These are phyloP conservation scores for Epichloe gansuensis DNA, from an alignment of 2,329 filamentous ascomycete genomes.

Conservation along the genomic window DNA sequence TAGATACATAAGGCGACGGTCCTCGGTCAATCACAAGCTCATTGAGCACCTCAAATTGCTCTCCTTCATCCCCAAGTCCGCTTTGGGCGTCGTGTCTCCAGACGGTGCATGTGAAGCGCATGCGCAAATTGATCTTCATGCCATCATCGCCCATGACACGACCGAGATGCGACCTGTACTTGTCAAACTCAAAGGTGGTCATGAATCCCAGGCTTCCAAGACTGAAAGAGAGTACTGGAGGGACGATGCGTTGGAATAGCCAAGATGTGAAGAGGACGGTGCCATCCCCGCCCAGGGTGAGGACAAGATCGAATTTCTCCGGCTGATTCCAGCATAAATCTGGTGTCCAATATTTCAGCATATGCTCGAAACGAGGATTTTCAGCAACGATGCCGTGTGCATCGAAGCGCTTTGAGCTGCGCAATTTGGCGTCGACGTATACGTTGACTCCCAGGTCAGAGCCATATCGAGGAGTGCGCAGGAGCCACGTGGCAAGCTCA, in stretches of 20 bases:
- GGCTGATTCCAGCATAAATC: constrained; percentile 89
- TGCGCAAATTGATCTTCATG: constrained; percentile 94
- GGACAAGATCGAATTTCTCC: constrained; percentile 89
- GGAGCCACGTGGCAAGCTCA: constrained; percentile 77
- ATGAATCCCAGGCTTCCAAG: constrained; percentile 79
- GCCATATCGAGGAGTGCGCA: constrained; percentile 79
- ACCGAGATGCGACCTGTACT: constrained; percentile 77
- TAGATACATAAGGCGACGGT: constrained; percentile 91
- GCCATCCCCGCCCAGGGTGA: constrained; percentile 76
- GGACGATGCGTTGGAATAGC: constrained; percentile 84
- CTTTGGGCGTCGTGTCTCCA: constrained; percentile 56
- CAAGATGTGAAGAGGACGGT: constrained; percentile 81
- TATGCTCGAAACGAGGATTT: constrained; percentile 63
- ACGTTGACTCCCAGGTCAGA: constrained; percentile 87
- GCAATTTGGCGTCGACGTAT: constrained; percentile 93
- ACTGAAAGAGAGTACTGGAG: constrained; percentile 73
- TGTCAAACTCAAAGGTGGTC: constrained; percentile 75
- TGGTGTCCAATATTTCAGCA: constrained; percentile 93
- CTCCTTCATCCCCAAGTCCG: constrained; percentile 67
- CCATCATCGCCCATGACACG: constrained; percentile 86
- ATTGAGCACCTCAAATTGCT: constrained; percentile 96
- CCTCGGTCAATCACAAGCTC: constrained; percentile 97
- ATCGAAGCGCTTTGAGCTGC: constrained; percentile 78
- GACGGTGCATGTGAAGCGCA: constrained; percentile 98
- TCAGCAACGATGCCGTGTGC: constrained; percentile 57